A percentile compares a stretch with the other conserved stretches of the same genome.
Conservation (phyloP, 225 moss, liverwort and hornwort species). For the Pseudisothecium myosuroides region DNA sequence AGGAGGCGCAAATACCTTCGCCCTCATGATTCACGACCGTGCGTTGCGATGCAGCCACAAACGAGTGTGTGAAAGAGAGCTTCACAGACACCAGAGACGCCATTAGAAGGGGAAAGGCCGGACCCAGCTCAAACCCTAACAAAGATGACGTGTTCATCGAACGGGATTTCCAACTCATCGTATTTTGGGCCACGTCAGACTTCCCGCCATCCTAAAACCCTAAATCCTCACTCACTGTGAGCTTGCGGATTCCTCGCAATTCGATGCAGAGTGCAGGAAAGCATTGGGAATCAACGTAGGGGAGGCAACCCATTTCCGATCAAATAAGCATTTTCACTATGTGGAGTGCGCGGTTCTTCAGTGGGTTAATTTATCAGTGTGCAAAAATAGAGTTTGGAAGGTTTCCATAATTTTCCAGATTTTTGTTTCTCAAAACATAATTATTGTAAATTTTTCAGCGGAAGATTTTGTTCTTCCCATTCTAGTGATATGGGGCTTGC, state of each 20-base stretch:
- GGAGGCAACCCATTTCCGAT: too few species aligned
- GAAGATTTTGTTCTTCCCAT: too few species aligned
- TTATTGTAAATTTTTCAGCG: too few species aligned
- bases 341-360: too few species aligned
- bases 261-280: not conserved
- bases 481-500: too few species aligned
- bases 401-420: too few species aligned
- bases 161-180: not conserved
- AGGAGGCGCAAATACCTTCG: not conserved
- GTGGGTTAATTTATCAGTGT: too few species aligned
- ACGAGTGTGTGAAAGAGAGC: not conserved
- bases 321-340: too few species aligned
- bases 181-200: not conserved
- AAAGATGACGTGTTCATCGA: not conserved
- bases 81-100: fast-evolving
- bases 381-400: too few species aligned
- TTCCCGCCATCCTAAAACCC: not conserved
- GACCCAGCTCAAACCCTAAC: not conserved
- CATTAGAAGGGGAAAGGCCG: not conserved
- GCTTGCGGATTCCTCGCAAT: not conserved
- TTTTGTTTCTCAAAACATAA: too few species aligned
- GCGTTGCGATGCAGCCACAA: not conserved
- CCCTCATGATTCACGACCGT: slow-evolving; percentile 18
- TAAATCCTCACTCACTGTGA: not conserved
- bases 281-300: not conserved